Base-by-base conservation (phyloP, 768 basidiomycete species). In the Russula emetica region DNA sequence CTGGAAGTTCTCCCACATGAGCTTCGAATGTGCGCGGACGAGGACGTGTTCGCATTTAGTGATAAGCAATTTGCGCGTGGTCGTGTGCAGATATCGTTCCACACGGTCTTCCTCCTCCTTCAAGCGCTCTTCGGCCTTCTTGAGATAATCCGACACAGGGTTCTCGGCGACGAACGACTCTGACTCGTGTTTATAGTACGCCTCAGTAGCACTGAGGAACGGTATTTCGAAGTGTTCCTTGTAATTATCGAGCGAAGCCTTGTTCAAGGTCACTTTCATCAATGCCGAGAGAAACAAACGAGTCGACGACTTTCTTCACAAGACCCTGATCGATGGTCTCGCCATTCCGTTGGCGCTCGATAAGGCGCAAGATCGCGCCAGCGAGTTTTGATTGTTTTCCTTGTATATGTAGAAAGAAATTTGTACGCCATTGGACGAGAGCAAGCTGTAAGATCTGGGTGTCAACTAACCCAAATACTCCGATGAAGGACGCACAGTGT, bases 1-100 rank as follows among this genome's bases (percentile, higher is more conserved):
- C 74, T 95, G 93, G 80, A 98, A 98, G 74, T 86, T 92, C 64
- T 95, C 92, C 87, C 90, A 91, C 86, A 99, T 89, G 50, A 87
- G 76, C 64, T 85, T 82, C 53, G 87, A 79, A 71, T 96, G 94
- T 67, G 88, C 88, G 62, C 88, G 84, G 70, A 99, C 94, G 67
- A 99, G 86, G 30, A 92, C 90, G 66, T 90, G 84, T 74, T 99
- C 96, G 79, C 95, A 98, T 76, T 85, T 88, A 72, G 76, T 82
- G 74, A 90, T 81, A 65, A 91, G 80, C 34, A 85, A 80, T 73
- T 92, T 94, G 71, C 91, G 84, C 22, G 96, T 97, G 63, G 86
- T 86, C 8, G 88, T 87, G 75, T 96, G 89, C 51, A 99, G 81
- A 75, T 97, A 98, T 57, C 92, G 83, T 72, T 97, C 95, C 24